Evolutionary conservation across 257 asterid species (phyloP).

Genomic region (Buddleja alternifolia): DNA sequence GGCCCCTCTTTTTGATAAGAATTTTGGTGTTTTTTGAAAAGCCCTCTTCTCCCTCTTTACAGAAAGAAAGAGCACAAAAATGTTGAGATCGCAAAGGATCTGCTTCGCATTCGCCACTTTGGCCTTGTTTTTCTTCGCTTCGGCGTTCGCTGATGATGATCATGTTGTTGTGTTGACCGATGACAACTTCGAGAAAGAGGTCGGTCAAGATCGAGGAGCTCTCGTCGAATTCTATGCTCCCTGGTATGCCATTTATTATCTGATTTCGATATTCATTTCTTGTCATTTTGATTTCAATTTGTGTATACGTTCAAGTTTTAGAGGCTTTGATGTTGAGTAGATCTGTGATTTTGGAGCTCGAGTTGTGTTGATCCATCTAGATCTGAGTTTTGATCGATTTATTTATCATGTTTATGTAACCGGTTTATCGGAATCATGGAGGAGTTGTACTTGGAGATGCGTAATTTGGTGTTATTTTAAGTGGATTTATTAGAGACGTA

Average conservation of each 20-base stretch:
- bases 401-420: neutral
- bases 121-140: constrained; percentile 43
- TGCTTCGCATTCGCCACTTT: constrained; percentile 38
- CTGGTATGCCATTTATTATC: constrained; percentile 44
- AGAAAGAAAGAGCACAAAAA: no score
- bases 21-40: no score
- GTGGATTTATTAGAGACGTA: constrained; percentile 6
- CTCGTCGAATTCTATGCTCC: constrained; percentile 96
- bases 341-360: constrained; percentile 30
- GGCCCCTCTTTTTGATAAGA: no score
- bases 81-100: constrained; percentile 51
- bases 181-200: constrained; percentile 82
- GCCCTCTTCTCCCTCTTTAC: no score
- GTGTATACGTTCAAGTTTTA: neutral
- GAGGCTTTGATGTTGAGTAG: neutral
- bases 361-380: constrained; percentile 12
- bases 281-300: constrained; percentile 1
- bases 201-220: constrained; percentile 89
- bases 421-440: neutral
- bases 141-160: constrained; percentile 66
- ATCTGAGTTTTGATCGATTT: neutral
- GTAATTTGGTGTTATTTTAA: neutral
- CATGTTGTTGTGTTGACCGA: constrained; percentile 83
- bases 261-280: neutral
- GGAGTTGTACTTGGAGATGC: neutral